Percentiles rank a stretch among this genome's conserved stretches.
Evolutionary conservation across 1,139 yeast genomes (phyloP).

Genomic region (Citeromyces hawaiiensis): DNA sequence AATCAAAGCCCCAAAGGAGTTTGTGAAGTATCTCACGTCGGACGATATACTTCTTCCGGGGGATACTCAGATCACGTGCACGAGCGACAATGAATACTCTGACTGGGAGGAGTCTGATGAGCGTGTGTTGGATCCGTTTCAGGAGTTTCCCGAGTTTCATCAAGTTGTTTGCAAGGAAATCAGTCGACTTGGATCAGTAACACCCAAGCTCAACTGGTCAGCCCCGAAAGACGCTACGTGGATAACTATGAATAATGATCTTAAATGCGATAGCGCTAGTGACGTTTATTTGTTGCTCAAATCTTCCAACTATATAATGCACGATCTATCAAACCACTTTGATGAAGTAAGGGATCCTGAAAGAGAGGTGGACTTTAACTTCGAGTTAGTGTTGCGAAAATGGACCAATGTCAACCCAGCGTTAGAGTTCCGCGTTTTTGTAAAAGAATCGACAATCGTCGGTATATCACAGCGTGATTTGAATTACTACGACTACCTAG

Average conservation of each 20-base stretch:
- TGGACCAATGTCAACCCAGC: constrained; percentile 83
- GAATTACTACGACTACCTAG: constrained; percentile 64
- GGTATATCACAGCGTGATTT: constrained; percentile 81
- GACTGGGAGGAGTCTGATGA: constrained; percentile 51
- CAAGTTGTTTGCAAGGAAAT: constrained; percentile 28
- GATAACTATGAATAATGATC: constrained; percentile 71
- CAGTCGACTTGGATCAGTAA: constrained; percentile 40
- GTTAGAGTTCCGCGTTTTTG: constrained; percentile 78
- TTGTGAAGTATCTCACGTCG: constrained; percentile 54
- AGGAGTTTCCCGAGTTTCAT: constrained; percentile 47
- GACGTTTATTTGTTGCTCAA: constrained; percentile 75
- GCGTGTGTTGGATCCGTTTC: constrained; percentile 25
- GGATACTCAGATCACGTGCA: constrained; percentile 23
- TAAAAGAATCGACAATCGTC: constrained; percentile 42
- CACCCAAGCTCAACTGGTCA: constrained; percentile 94
- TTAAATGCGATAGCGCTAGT: constrained; percentile 53
- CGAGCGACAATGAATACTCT: constrained; percentile 53
- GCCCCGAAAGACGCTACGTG: constrained; percentile 92
- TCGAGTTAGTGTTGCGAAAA: constrained; percentile 63
- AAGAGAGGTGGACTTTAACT: constrained; percentile 13
- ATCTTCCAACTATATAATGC: constrained; percentile 77
- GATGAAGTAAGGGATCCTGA: constrained; percentile 17
- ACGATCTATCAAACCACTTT: constrained; percentile 69
- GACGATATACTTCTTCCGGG: constrained; percentile 68
- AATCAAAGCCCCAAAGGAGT: constrained; percentile 45